Base-by-base conservation (phyloP, 768 basidiomycete genomes). In the Cystofilobasidium ferigula region DNA sequence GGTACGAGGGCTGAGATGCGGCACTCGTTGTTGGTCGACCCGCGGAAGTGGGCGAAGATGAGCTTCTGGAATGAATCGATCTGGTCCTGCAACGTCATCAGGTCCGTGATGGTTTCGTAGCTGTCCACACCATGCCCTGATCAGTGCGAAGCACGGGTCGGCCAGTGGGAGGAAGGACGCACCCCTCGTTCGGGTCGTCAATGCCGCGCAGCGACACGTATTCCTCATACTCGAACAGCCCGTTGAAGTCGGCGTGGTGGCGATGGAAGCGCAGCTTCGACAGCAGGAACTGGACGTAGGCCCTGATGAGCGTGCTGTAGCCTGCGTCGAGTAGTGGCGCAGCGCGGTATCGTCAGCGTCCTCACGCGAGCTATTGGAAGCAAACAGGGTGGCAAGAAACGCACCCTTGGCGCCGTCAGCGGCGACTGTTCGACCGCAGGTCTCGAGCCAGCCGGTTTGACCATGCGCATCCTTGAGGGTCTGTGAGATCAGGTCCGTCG, bases 141-240 rank as follows among this genome's bases (percentile, higher is more conserved):
- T 32, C 45, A 35, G 20, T 22, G 20, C 26, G 51, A 10, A 2
- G 32, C 57, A 69, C 58, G 13, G 42, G 57, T 22, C 28, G 59
- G 22, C n/a, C 24, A 62, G 35, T 35, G 62, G 40, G 59, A 60
- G 48, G 30, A 35, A 47, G 20, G n/a, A 75, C 86, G 69, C 75
- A 95, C 94, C 95, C 95, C 80, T 99, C 94, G 75, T 98, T 97
- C 12, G 95, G 95, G 79, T 99, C 92, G 74, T 97, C 91, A 69
- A 98, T 95, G 28, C 90, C 91, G 77, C 95, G 94, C 73, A 99
- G 79, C 28, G 89, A 90, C 70, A 99, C 85, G 74, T 99, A 99
- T 77, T 99, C 95, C 74, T 98, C 93, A 72, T 99, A 99, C 77
- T 99, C 95, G 74, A 99, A 99, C 8, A 99, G 78, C 30, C 95